These are phyloP conservation scores for Ziziphus jujuba DNA, from an alignment of 306 rosid species.

Conservation along the genomic window DNA sequence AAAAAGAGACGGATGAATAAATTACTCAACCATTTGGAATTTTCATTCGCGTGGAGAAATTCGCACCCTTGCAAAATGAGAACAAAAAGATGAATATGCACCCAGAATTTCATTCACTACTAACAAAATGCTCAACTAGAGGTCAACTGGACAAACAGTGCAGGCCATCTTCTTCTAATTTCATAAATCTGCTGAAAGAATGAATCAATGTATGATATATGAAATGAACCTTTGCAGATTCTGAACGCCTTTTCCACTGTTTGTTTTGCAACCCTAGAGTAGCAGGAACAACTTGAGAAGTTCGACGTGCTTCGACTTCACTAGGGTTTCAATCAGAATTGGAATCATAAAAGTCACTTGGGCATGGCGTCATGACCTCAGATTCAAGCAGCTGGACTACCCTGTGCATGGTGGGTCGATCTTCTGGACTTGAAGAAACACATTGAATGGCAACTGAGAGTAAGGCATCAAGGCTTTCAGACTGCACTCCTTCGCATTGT, in stretches of 20 bases:
- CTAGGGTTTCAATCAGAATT: slow-evolving; percentile 57
- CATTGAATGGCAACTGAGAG: slow-evolving; percentile 82
- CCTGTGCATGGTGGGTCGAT: slow-evolving; percentile 96
- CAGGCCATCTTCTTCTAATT: slow-evolving; percentile 26
- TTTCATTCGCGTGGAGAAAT: slow-evolving; percentile 39
- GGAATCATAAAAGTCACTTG: slow-evolving; percentile 90
- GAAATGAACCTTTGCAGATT: slow-evolving; percentile 25
- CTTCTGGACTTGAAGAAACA: slow-evolving; percentile 87
- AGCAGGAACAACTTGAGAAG: slow-evolving; percentile 27
- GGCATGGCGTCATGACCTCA: slow-evolving; percentile 97
- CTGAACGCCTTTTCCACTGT: slow-evolving; percentile 22
- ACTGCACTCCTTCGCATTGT: slow-evolving; percentile 81
- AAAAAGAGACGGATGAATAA: neutral
- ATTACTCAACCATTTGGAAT: slow-evolving; percentile 29
- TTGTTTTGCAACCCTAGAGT: slow-evolving; percentile 25
- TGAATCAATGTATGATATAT: slow-evolving; percentile 37
- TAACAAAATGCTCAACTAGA: slow-evolving; percentile 7
- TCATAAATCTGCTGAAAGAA: slow-evolving; percentile 38
- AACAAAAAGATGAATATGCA: slow-evolving; percentile 9
- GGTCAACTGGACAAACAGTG: slow-evolving; percentile 29
- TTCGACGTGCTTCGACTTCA: slow-evolving; percentile 17
- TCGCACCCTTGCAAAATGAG: slow-evolving; percentile 29
- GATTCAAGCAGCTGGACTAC: slow-evolving; percentile 93
- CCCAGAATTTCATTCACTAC: slow-evolving; percentile 19
- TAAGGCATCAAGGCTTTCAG: slow-evolving; percentile 89